Percentiles rank a stretch among this genome's conserved stretches.
Evolutionary conservation across 306 rosid genomes (phyloP).

Genomic region (Echinosophora koreensis): DNA sequence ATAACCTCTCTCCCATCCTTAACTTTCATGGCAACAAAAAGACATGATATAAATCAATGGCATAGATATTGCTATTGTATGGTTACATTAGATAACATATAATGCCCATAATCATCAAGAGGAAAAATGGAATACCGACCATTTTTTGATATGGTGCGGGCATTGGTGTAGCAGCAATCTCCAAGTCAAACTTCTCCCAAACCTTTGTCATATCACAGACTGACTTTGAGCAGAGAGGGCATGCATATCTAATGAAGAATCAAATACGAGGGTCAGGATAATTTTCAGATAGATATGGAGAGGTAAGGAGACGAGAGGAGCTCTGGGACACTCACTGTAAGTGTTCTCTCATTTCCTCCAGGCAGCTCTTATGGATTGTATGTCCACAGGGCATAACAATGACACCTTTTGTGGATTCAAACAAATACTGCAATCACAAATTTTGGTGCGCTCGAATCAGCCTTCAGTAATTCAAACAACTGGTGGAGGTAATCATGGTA

Average conservation of each 20-base stretch:
- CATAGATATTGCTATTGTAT: not conserved
- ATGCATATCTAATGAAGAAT: constrained; percentile 61
- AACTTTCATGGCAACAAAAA: not conserved
- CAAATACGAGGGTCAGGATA: not conserved
- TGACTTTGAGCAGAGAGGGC: constrained; percentile 92
- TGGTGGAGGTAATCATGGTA: not conserved
- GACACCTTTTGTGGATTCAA: constrained; percentile 74
- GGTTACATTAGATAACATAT: not conserved
- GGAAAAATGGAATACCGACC: constrained; percentile 47
- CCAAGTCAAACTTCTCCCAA: constrained; percentile 85
- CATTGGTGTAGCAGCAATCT: constrained; percentile 82
- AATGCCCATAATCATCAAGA: not conserved
- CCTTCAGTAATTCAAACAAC: constrained; percentile 5
- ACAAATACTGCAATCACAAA: constrained; percentile 70
- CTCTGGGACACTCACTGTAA: constrained; percentile 62
- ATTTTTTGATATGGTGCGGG: constrained; percentile 67
- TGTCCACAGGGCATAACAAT: constrained; percentile 85
- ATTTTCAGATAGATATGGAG: not conserved
- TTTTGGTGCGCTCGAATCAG: constrained; percentile 28
- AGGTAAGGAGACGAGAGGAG: not conserved
- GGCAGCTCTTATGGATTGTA: constrained; percentile 81
- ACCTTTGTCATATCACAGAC: constrained; percentile 89
- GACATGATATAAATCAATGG: not conserved
- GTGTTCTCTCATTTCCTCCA: constrained; percentile 90
- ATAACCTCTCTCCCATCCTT: not conserved